These are phyloP conservation scores for Blastomyces gilchristii DNA, from an alignment of 2,329 filamentous ascomycete species.

Conservation along the genomic window DNA sequence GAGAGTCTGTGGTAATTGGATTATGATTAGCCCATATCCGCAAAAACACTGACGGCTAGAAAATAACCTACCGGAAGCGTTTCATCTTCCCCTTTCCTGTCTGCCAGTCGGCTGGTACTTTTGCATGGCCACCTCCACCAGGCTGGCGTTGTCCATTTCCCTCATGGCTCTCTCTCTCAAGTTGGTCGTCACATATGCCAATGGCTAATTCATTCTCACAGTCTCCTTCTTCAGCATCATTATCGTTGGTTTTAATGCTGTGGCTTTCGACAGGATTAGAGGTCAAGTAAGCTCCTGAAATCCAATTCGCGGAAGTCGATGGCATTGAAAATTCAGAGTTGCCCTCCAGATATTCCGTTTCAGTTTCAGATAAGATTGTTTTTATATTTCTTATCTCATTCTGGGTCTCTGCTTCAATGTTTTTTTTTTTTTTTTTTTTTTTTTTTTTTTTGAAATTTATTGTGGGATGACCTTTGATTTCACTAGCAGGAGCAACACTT, in stretches of 20 bases:
- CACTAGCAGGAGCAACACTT: background rate
- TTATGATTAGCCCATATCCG: background rate
- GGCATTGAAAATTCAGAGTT: background rate
- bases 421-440: background rate
- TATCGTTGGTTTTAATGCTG: conserved; percentile 3
- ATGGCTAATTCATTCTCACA: conserved; percentile 17
- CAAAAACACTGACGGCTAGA: background rate
- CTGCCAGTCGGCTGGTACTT: conserved; percentile 20
- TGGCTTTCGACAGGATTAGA: conserved; percentile 5
- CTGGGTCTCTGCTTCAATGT: background rate
- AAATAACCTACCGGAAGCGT: conserved; percentile 31
- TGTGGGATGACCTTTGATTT: background rate
- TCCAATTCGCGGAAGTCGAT: background rate
- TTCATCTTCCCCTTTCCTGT: conserved; percentile 36
- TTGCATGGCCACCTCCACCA: conserved; percentile 23
- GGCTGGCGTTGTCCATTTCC: conserved; percentile 15
- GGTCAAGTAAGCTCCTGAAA: conserved; percentile 6
- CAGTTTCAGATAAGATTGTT: background rate
- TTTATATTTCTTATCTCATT: background rate
- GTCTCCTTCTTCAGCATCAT: conserved; percentile 4
- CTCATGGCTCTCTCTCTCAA: conserved; percentile 5
- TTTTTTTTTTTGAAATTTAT: background rate
- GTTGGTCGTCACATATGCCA: background rate
- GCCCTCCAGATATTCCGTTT: background rate
- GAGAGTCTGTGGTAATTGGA: conserved; percentile 58